Evolutionary conservation across 2,329 filamentous ascomycete genomes (phyloP), one percentile per base, ranked within the genome.

Genomic region (Rhinocladiella mackenziei): DNA sequence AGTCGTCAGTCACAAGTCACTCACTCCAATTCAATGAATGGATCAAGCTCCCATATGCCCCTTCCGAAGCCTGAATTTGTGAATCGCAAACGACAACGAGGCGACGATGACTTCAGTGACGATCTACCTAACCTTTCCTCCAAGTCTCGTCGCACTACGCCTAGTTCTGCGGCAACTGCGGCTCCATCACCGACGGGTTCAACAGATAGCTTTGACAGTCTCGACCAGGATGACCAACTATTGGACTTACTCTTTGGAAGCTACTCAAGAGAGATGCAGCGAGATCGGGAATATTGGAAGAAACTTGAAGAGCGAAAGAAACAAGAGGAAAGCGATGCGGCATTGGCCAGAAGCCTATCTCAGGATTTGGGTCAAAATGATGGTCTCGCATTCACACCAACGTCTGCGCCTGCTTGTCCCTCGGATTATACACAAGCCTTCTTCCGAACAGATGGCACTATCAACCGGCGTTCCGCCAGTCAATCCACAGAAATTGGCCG

Each of bases 261-360:
- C 30, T 39, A 20, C 39, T 44, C 13, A 36, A 43, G 20, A 47
- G 50, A 17, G 51, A 53, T n/a, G 33, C 43, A 11, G 39, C 45
- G 26, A 8, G 41, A 51, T 15, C 43, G 35, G 14, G 29, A 50
- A 3, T 43, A 30, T 13, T 45, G 47, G 39, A 43, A 35, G 15
- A 32, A 38, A 28, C 43, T 39, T 8, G 49, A 58, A 52, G 36
- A 53, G 42, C 34, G n/a, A 30, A 61, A 56, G 3, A 9, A 20
- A 35, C 57, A 63, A 23, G 49, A 36, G 15, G 49, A 56, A 43
- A 40, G 43, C 28, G 50, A 54, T 44, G 51, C 45, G 15, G 62
- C 64, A 48, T 55, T 64, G 44, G 67, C 68, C 23, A 62, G 63
- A 33, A 59, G 48, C 18, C 54, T 71, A 9, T 62, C 67, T 50